A percentile compares a stretch with the other conserved stretches of the same genome.
These are phyloP conservation scores for Camellia sinensis DNA, from an alignment of 148 eudicot genomes.

Conservation along the genomic window DNA sequence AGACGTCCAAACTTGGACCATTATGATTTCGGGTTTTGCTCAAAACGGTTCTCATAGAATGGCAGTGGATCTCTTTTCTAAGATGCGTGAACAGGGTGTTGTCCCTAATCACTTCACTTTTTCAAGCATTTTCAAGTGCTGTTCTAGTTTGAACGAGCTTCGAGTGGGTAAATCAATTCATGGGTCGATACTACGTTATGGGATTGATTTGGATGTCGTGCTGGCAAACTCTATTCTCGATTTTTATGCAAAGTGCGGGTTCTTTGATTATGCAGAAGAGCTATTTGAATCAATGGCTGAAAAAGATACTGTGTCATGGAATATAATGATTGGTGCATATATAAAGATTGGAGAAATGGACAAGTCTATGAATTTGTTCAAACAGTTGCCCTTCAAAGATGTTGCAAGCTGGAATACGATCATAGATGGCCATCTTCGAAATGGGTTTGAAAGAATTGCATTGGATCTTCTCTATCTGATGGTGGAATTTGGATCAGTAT, in stretches of 20 bases:
- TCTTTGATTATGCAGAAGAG: conserved; percentile 41
- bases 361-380: conserved; percentile 52
- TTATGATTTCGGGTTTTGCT: conserved; percentile 61
- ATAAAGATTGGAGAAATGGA: conserved; percentile 43
- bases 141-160: conserved; percentile 42
- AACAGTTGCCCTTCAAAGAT: conserved; percentile 50
- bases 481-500: conserved; percentile 35
- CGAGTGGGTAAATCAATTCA: conserved; percentile 50
- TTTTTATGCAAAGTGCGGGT: conserved; percentile 55
- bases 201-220: conserved; percentile 50
- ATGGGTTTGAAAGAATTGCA: conserved; percentile 44
- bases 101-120: conserved; percentile 70
- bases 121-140: conserved; percentile 75
- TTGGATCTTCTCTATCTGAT: conserved; percentile 60
- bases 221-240: conserved; percentile 68
- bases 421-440: conserved; percentile 59
- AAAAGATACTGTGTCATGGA: conserved; percentile 58
- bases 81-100: conserved; percentile 51
- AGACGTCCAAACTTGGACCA: conserved; percentile 79
- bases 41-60: conserved; percentile 30
- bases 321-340: conserved; percentile 62
- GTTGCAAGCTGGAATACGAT: conserved; percentile 74
- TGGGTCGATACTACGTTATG: conserved; percentile 56
- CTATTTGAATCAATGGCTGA: conserved; percentile 43
- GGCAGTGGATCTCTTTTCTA: conserved; percentile 42